Conservation (phyloP, 495 filamentous ascomycete genomes). For the Talaromyces nanjingensis region DNA sequence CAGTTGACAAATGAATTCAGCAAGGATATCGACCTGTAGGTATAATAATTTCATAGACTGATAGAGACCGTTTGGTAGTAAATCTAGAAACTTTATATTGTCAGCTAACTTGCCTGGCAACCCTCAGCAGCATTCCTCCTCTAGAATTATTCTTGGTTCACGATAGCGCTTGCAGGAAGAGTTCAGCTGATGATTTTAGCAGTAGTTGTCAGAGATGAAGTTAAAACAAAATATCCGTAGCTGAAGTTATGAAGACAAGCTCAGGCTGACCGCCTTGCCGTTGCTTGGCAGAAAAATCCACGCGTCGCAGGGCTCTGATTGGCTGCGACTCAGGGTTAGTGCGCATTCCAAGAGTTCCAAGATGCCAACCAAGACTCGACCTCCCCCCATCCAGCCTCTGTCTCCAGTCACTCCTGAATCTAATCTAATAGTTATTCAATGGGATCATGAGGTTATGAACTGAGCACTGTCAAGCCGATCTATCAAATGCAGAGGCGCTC, state of each 20-base stretch:
- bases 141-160: too few species aligned
- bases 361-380: not conserved
- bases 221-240: too few species aligned
- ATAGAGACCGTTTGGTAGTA: too few species aligned
- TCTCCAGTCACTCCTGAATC: not conserved
- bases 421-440: not conserved
- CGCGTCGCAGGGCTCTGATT: not conserved
- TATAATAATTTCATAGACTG: too few species aligned
- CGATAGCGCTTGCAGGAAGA: too few species aligned
- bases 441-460: not conserved
- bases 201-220: not conserved
- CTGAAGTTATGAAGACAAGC: too few species aligned
- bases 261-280: conserved; percentile 1
- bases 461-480: conserved; percentile 10
- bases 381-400: not conserved
- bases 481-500: conserved; percentile 46
- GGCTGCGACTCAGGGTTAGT: conserved; percentile 2
- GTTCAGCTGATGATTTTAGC: too few species aligned
- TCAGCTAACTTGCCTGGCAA: too few species aligned
- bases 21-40: too few species aligned
- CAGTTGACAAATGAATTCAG: too few species aligned
- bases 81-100: too few species aligned
- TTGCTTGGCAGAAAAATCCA: conserved; percentile 1
- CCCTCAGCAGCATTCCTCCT: too few species aligned
- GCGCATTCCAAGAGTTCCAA: conserved; percentile 1